These are phyloP conservation scores for Tilletia horrida DNA, from an alignment of 1,284 basidiomycete species.

Conservation along the genomic window DNA sequence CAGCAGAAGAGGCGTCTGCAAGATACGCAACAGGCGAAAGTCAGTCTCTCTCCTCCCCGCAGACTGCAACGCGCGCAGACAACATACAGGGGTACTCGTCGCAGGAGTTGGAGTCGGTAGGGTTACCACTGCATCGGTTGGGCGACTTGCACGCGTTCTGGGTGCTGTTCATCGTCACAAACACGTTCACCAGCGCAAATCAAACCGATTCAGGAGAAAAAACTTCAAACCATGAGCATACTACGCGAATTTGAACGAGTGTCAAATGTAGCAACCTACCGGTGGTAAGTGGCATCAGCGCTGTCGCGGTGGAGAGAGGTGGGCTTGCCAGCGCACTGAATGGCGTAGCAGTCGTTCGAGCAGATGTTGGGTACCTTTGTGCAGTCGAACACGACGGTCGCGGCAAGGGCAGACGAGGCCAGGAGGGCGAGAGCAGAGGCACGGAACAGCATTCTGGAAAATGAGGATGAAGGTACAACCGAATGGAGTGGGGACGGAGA, in stretches of 20 bases:
- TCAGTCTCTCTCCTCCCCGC: background rate
- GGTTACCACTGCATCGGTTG: conserved; percentile 35
- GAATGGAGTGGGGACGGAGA: no score
- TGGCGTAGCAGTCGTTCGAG: conserved; percentile 35
- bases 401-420: conserved; percentile 13
- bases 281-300: conserved; percentile 29
- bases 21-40: background rate
- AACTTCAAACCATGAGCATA: no score
- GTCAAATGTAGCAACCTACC: background rate
- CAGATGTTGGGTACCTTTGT: conserved; percentile 42
- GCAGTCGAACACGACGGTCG: conserved; percentile 19
- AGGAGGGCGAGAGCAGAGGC: background rate
- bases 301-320: conserved; percentile 38
- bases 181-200: no score
- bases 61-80: no score
- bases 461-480: background rate
- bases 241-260: no score
- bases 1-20: conserved; percentile 29
- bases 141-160: conserved; percentile 35
- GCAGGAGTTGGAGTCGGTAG: conserved; percentile 32
- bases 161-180: conserved; percentile 17
- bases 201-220: no score
- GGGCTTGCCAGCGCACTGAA: conserved; percentile 35
- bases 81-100: conserved; percentile 35
- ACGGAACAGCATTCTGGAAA: conserved; percentile 11